Conservation (phyloP, 495 filamentous ascomycete species). For the Pseudoneurospora amorphoporcata region DNA sequence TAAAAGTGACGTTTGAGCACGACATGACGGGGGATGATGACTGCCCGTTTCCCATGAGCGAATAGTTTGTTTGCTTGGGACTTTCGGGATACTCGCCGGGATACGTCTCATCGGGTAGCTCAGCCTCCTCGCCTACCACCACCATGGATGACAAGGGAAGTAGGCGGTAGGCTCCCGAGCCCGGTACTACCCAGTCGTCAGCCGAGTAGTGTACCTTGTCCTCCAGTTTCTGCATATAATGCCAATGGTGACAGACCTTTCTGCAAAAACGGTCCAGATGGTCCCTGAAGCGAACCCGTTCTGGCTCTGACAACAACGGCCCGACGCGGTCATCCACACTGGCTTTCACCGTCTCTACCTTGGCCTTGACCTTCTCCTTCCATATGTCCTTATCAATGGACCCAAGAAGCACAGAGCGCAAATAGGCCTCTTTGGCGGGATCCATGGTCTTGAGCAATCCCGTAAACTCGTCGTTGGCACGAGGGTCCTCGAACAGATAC, state of each 20-base stretch:
- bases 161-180: neutral
- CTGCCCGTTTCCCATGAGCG: neutral
- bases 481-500: constrained; percentile 4
- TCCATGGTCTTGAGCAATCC: neutral
- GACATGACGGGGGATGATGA: neutral
- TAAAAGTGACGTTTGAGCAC: neutral
- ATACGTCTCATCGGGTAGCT: neutral
- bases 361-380: neutral
- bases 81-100: neutral
- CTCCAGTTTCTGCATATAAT: constrained; percentile 2
- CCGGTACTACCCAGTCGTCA: neutral
- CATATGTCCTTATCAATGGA: neutral
- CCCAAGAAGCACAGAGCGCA: constrained; percentile 14
- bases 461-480: neutral
- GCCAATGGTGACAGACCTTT: neutral
- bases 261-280: neutral
- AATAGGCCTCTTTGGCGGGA: constrained; percentile 3
- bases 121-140: neutral
- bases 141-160: neutral
- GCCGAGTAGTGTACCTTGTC: constrained; percentile 1
- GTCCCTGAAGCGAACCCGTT: neutral
- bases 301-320: neutral
- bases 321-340: neutral
- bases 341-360: neutral
- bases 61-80: neutral